Evolutionary conservation across 352 stramenopile species (phyloP), one percentile per base, ranked within the genome.

Genomic region (Blastocystis sp.): DNA sequence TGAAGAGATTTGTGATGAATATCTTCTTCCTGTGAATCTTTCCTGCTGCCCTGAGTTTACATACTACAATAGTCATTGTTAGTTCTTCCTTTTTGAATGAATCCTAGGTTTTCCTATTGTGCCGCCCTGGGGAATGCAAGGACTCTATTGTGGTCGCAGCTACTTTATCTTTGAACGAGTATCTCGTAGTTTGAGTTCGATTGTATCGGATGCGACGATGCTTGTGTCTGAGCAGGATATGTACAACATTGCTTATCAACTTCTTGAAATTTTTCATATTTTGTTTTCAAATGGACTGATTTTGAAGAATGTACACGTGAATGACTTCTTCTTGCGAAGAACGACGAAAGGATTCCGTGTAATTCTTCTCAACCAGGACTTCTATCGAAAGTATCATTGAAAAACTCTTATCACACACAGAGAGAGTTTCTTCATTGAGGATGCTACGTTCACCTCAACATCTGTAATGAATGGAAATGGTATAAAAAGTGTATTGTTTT

Each of bases 51-150:
- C 71, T 4, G 14, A 46, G 12, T 83, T 52, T 43, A 83, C 46
- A n/a, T 83, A 83, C 29, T 83, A 67, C 27, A 43, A 83, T n/a
- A 65, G 37, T 66, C 71, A 83, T 42, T 83, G 71, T 83, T 7
- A n/a, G 14, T 29, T 27, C 21, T 49, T 43, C 35, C 2, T n/a
- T 29, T 37, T 21, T 77, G 4, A 0, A 39, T 63, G 7, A 65
- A n/a, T 16, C 24, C 1, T 67, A 83, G 71, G 71, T 43, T 83
- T 83, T 83, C 71, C 71, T 12, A 43, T 83, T 16, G 39, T 83
- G 16, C 71, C 71, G 16, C 71, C 71, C 0, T 52, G 32, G n/a
- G 5, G 52, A 29, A 37, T 35, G 5, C 43, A 39, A n/a, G 71
- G 71, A 7, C 35, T 43, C 29, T 83, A 83, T 49, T 65, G 58